phyloP scores from a whole-genome alignment of 2,329 filamentous ascomycete species.

The Cordyceps tenuipes region DNA sequence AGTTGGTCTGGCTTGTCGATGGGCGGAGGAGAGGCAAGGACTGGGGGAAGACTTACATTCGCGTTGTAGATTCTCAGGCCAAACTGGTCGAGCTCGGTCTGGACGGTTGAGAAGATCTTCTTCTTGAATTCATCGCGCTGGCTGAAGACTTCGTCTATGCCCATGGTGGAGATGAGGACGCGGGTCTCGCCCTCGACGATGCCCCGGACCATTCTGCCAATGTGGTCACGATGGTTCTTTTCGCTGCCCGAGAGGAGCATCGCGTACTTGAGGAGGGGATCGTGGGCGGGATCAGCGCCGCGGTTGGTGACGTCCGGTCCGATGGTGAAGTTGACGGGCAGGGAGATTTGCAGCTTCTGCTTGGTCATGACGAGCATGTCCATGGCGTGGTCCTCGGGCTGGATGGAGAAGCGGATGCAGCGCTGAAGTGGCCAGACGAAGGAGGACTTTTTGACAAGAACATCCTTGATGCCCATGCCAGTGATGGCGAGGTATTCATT shows the following conservation, averaged over 20 bases:
- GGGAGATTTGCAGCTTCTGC: conserved; percentile 75
- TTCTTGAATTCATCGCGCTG: conserved; percentile 70
- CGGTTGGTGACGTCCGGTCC: conserved; percentile 64
- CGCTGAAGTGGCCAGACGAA: conserved; percentile 66
- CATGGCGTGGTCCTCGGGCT: conserved; percentile 75
- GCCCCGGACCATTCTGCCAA: conserved; percentile 79
- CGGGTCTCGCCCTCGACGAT: conserved; percentile 86
- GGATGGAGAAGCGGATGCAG: conserved; percentile 53
- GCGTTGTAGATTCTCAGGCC: conserved; percentile 64
- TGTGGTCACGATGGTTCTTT: conserved; percentile 44
- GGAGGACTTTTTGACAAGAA: conserved; percentile 71
- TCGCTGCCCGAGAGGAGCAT: conserved; percentile 69
- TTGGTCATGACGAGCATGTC: conserved; percentile 80
- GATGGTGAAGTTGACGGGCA: conserved; percentile 80
- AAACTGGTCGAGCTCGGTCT: conserved; percentile 72
- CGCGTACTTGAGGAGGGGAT: conserved; percentile 72
- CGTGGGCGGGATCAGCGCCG: conserved; percentile 39
- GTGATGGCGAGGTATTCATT: conserved; percentile 85
- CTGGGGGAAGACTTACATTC: conserved; percentile 37
- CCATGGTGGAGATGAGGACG: conserved; percentile 77
- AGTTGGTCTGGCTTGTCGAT: too few species aligned
- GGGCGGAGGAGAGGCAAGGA: too few species aligned
- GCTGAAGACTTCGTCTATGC: conserved; percentile 86
- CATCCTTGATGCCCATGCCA: conserved; percentile 64
- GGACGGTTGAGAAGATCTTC: conserved; percentile 66